phyloP scores from a whole-genome alignment of 1,284 basidiomycete species.

The Trametes polyzona region DNA sequence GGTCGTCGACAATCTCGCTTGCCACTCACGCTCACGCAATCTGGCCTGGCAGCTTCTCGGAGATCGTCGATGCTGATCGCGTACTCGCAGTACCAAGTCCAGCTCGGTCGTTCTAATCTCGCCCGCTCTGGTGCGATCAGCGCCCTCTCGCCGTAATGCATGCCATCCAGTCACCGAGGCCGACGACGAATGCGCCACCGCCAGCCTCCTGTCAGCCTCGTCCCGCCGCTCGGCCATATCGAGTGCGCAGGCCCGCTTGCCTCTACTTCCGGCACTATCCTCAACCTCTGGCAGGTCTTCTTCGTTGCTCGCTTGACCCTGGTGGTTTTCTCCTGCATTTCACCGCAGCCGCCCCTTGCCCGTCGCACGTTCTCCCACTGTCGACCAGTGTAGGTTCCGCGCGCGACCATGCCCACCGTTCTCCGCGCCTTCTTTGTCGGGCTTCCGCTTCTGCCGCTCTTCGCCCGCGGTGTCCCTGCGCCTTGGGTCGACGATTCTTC shows the following conservation, averaged over 20 bases:
- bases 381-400: background rate
- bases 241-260: background rate
- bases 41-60: background rate
- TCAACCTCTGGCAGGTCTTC: slow-evolving; percentile 13
- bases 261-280: background rate
- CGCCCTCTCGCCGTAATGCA: slow-evolving; percentile 10
- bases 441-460: slow-evolving; percentile 24
- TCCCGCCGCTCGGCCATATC: background rate
- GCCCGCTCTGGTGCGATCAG: slow-evolving; percentile 11
- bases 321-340: slow-evolving; percentile 10
- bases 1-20: background rate
- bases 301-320: slow-evolving; percentile 3
- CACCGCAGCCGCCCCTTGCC: background rate
- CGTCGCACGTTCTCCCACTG: background rate
- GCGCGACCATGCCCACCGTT: slow-evolving; percentile 8
- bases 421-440: slow-evolving; percentile 10
- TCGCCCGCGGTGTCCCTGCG: slow-evolving; percentile 20
- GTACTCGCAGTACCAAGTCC: too few species aligned
- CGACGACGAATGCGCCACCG: background rate
- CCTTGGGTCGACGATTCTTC: slow-evolving; percentile 15
- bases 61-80: slow-evolving; percentile 13
- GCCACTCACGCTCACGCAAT: background rate
- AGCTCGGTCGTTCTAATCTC: slow-evolving; percentile 6
- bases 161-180: slow-evolving; percentile 13
- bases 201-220: slow-evolving; percentile 17